A percentile compares a stretch with the other conserved stretches of the same genome.
These are phyloP conservation scores for Trichoderma reesei DNA, from an alignment of 495 filamentous ascomycete genomes.

Conservation along the genomic window DNA sequence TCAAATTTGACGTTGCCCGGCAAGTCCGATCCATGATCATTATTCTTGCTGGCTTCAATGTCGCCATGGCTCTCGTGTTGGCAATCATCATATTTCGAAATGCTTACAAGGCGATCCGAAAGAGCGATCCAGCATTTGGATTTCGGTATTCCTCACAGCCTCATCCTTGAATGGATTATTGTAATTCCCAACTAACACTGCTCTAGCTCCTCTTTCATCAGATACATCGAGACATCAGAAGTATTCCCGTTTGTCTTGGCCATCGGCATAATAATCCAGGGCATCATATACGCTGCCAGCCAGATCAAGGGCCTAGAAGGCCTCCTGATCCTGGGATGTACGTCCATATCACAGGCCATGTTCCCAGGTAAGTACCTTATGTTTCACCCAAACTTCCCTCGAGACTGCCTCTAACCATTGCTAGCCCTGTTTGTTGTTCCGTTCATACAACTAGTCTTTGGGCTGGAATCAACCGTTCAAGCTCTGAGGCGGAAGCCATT, in stretches of 20 bases:
- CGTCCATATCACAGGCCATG: slow-evolving; percentile 34
- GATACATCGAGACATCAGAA: slow-evolving; percentile 29
- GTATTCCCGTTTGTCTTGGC: slow-evolving; percentile 38
- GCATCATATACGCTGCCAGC: slow-evolving; percentile 34
- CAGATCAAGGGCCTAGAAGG: slow-evolving; percentile 33
- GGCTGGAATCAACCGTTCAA: slow-evolving; percentile 31
- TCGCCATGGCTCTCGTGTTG: slow-evolving; percentile 35
- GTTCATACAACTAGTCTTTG: slow-evolving; percentile 37
- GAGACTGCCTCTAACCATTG: slow-evolving; percentile 14
- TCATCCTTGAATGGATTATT: neutral
- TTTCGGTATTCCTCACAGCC: slow-evolving; percentile 17
- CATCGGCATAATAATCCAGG: slow-evolving; percentile 35
- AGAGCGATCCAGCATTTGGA: slow-evolving; percentile 23
- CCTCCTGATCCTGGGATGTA: slow-evolving; percentile 31
- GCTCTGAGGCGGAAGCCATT: slow-evolving; percentile 33
- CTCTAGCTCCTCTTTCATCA: slow-evolving; percentile 24
- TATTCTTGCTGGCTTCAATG: slow-evolving; percentile 39
- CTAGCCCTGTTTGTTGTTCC: slow-evolving; percentile 39
- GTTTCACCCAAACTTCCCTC: neutral
- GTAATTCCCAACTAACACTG: neutral
- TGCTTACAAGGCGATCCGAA: slow-evolving; percentile 28
- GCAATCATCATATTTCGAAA: slow-evolving; percentile 36
- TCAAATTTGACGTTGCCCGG: slow-evolving; percentile 33
- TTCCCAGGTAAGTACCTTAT: slow-evolving; percentile 32
- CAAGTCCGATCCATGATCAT: slow-evolving; percentile 40